Evolutionary conservation across 2,329 filamentous ascomycete species (phyloP).

Genomic region (Cyanodermella asteris): DNA sequence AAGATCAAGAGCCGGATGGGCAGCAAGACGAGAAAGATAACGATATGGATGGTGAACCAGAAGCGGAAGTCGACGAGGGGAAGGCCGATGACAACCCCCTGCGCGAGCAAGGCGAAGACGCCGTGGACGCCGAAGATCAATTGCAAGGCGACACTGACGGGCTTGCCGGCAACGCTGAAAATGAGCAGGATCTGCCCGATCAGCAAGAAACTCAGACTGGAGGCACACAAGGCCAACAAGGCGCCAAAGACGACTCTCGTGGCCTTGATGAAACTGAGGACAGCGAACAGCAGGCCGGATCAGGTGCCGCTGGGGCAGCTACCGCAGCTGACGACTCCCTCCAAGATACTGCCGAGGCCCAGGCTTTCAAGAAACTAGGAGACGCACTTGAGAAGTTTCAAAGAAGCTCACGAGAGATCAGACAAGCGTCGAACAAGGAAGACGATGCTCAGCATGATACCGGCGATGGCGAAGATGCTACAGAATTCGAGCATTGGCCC

Average conservation of each 20-base stretch:
- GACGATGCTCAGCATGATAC: slow-evolving; percentile 30
- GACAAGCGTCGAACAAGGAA: slow-evolving; percentile 32
- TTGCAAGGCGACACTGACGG: slow-evolving; percentile 7
- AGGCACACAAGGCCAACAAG: slow-evolving; percentile 3
- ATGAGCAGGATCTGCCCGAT: slow-evolving; percentile 1
- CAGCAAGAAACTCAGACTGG: slow-evolving; percentile 1
- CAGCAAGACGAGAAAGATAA: slow-evolving; percentile 13
- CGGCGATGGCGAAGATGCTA: slow-evolving; percentile 47
- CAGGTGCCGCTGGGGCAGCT: not conserved
- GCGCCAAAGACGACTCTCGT: slow-evolving; percentile 3
- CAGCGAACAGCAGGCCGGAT: slow-evolving; percentile 1
- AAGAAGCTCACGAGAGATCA: slow-evolving; percentile 65
- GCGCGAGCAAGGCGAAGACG: slow-evolving; percentile 6
- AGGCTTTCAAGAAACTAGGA: slow-evolving; percentile 85
- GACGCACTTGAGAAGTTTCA: slow-evolving; percentile 89
- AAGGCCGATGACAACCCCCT: slow-evolving; percentile 6
- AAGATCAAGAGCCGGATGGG: slow-evolving; percentile 12
- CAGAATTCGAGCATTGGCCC: slow-evolving; percentile 84
- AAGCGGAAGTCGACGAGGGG: slow-evolving; percentile 8
- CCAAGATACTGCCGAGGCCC: slow-evolving; percentile 11
- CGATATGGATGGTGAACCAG: slow-evolving; percentile 10
- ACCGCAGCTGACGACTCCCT: not conserved
- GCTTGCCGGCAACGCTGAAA: slow-evolving; percentile 1
- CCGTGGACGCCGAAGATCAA: slow-evolving; percentile 3
- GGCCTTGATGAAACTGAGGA: slow-evolving; percentile 2